Evolutionary conservation across 1,139 yeast genomes (phyloP), one percentile per base, ranked within the genome.

Genomic region (Diutina neorugosa): DNA sequence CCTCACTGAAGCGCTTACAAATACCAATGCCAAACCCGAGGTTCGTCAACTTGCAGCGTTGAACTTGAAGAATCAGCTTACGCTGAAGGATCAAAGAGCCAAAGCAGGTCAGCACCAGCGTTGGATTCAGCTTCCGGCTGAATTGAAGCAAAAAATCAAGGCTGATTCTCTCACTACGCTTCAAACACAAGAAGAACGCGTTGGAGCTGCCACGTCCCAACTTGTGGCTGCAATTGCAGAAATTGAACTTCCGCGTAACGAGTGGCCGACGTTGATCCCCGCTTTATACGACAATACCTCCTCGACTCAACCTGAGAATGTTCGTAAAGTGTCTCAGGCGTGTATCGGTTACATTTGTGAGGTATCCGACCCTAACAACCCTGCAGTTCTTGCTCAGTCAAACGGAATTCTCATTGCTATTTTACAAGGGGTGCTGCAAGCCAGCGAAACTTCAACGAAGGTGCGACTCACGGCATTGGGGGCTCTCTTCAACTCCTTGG

Each of bases 301-400:
- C 2, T 9, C 50, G 14, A 18, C 40, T 5, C 84, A 85, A 62
- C 85, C 91, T 18, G 87, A 80, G 54, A 75, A 84, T 63, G 82
- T 90, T 54, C 93, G 93, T 70, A 81, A 91, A 63, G 87, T 96
- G 1, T 86, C 96, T 6, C 76, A 91, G 60, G 77, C 89, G 62
- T 81, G 98, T 2, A 86, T 93, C 63, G 98, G 98, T 52, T 93
- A 90, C 67, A 91, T 93, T 59, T 93, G 98, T 70, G 98, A 93
- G 69, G 80, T 86, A 54, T 93, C 96, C 11, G 96, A 91, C 65
- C 95, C 96, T 20, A 77, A 78, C 57, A 87, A 89, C 67, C 82
- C 86, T 23, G 85, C 84, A 51, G 82, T 91, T 56, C 82, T 85
- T 20, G 76, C 88, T 9, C 96, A 91, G 67, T 86, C 96, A 14